Percentiles rank a stretch among this genome's conserved stretches.
These are phyloP conservation scores for Moricandia arvensis DNA, from an alignment of 345 rosid species.

Conservation along the genomic window DNA sequence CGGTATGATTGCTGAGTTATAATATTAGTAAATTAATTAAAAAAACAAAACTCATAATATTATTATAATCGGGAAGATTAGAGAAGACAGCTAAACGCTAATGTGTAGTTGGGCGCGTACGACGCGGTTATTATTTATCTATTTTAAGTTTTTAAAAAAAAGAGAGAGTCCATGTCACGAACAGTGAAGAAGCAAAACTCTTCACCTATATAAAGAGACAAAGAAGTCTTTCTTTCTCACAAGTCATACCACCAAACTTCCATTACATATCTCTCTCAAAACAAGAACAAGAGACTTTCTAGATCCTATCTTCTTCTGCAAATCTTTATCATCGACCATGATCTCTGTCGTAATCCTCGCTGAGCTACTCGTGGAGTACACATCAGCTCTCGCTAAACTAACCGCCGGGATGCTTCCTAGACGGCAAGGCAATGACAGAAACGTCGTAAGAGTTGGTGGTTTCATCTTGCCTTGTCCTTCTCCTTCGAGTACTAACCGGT, in stretches of 20 bases:
- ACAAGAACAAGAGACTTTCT: not conserved
- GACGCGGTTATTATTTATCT: not conserved
- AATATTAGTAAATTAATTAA: not conserved
- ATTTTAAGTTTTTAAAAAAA: too few relatives aligned
- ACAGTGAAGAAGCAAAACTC: not conserved
- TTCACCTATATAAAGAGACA: not conserved
- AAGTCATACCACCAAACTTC: not conserved
- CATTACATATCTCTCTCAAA: not conserved
- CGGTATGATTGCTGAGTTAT: not conserved
- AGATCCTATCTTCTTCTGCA: not conserved
- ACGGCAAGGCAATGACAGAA: conserved; percentile 18
- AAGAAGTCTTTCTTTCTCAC: not conserved
- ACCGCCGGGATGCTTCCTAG: conserved; percentile 40
- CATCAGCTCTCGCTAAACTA: conserved; percentile 47
- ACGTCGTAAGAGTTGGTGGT: conserved; percentile 25
- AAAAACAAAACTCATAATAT: not conserved
- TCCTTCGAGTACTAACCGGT: conserved; percentile 18
- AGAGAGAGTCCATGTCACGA: not conserved
- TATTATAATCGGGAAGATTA: not conserved
- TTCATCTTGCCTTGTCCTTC: conserved; percentile 30
- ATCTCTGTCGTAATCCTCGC: conserved; percentile 50
- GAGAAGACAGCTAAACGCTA: not conserved
- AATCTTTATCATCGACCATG: conserved; percentile 29
- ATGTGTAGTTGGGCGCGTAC: conserved; percentile 8
- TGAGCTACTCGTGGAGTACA: conserved; percentile 55